Evolutionary conservation across 257 asterid species (phyloP).

Genomic region (Cynanchum wilfordii): DNA sequence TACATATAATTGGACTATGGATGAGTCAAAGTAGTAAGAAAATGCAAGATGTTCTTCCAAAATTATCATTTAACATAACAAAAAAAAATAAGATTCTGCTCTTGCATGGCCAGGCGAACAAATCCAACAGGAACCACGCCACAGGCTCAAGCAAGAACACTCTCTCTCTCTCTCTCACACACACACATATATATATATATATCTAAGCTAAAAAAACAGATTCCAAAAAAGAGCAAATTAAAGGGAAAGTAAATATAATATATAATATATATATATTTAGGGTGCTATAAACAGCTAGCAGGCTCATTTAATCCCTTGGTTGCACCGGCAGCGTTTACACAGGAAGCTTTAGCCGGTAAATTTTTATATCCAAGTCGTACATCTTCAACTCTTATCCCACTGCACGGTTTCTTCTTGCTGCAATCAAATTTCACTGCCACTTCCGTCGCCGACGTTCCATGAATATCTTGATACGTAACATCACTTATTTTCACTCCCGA

Average conservation of each 20-base stretch:
- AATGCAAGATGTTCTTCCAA: too few species aligned
- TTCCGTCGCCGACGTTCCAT: constrained; percentile 60
- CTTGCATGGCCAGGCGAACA: neutral
- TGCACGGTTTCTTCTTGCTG: constrained; percentile 51
- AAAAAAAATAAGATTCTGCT: too few species aligned
- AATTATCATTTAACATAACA: too few species aligned
- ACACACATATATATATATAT: too few species aligned
- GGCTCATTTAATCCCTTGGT: constrained; percentile 36
- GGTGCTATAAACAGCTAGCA: constrained; percentile 36
- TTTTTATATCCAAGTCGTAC: constrained; percentile 36
- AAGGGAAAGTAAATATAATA: neutral
- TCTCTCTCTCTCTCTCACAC: too few species aligned
- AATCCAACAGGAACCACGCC: neutral
- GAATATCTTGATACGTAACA: constrained; percentile 39
- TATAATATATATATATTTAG: neutral
- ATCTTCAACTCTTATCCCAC: constrained; percentile 30
- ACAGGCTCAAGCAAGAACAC: neutral
- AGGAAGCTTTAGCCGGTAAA: constrained; percentile 28
- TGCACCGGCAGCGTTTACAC: constrained; percentile 49
- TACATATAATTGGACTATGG: too few species aligned
- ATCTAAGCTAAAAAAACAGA: too few species aligned
- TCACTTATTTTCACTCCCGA: constrained; percentile 57
- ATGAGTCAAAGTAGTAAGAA: too few species aligned
- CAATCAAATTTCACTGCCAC: constrained; percentile 61
- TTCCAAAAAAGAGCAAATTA: neutral